These are phyloP conservation scores for Rubroboletus pulcherrimus DNA, from an alignment of 768 basidiomycete genomes.

Conservation along the genomic window DNA sequence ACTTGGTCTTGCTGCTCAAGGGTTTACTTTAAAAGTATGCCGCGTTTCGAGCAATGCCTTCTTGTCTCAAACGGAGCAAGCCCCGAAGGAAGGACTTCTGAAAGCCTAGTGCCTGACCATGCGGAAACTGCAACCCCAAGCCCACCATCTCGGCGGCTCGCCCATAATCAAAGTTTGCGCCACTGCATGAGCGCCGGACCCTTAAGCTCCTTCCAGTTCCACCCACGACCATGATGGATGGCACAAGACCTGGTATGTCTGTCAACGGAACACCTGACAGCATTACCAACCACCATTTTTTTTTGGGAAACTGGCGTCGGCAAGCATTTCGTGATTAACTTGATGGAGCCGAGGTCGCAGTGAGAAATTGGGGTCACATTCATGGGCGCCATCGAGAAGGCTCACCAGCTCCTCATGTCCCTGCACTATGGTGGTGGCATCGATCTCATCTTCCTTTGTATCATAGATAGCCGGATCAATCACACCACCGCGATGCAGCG, in stretches of 20 bases:
- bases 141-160: neutral
- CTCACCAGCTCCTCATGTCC: neutral
- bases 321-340: too few species aligned
- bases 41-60: too few species aligned
- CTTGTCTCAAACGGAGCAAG: neutral
- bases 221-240: neutral
- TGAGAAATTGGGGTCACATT: neutral
- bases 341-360: neutral
- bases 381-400: conserved; percentile 5
- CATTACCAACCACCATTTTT: neutral
- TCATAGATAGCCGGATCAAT: neutral
- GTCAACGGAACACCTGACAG: neutral
- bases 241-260: too few species aligned
- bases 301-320: neutral
- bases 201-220: neutral
- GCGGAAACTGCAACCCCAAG: neutral
- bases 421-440: neutral
- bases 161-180: neutral
- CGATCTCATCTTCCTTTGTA: conserved; percentile 9
- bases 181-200: neutral
- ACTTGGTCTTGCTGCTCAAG: neutral
- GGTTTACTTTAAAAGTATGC: neutral
- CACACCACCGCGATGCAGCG: conserved; percentile 1
- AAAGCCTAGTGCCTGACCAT: neutral
- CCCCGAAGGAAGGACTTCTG: neutral